Evolutionary conservation across 2,329 filamentous ascomycete genomes (phyloP).

Genomic region (Trichophyton simii): DNA sequence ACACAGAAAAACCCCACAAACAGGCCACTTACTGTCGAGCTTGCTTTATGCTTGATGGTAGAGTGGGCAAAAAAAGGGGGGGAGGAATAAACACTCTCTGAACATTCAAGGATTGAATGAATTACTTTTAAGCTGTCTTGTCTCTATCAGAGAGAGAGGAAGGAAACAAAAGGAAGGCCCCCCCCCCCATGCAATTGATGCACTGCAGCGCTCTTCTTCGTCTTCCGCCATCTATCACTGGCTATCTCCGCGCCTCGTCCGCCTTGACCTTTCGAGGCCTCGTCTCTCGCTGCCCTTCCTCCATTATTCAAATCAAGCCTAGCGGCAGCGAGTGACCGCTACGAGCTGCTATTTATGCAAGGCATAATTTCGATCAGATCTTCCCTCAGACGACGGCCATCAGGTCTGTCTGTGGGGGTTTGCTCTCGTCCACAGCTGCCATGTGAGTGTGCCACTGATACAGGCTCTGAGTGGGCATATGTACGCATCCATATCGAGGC

Average conservation of each 20-base stretch:
- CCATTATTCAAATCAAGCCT: not conserved
- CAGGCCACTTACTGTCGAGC: not conserved
- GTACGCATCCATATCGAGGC: not conserved
- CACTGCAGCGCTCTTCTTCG: not conserved
- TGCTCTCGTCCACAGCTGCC: not conserved
- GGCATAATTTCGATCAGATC: not conserved
- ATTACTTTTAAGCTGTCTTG: too few species aligned
- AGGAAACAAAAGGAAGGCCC: not conserved
- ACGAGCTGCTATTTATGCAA: not conserved
- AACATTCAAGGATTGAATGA: not conserved
- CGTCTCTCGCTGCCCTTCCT: not conserved
- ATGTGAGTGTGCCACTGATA: constrained; percentile 1
- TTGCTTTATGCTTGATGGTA: not conserved
- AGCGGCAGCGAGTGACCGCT: not conserved
- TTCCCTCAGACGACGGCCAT: not conserved
- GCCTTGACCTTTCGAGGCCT: not conserved
- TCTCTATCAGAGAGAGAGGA: not conserved
- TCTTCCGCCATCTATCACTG: not conserved
- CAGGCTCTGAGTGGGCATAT: not conserved
- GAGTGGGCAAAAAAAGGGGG: not conserved
- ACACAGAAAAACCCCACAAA: not conserved
- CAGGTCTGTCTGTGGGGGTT: not conserved
- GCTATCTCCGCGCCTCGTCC: not conserved
- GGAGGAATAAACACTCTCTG: not conserved
- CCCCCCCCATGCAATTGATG: not conserved